Evolutionary conservation across 2,329 filamentous ascomycete genomes (phyloP).

Genomic region (Microdochium trichocladiopsis): DNA sequence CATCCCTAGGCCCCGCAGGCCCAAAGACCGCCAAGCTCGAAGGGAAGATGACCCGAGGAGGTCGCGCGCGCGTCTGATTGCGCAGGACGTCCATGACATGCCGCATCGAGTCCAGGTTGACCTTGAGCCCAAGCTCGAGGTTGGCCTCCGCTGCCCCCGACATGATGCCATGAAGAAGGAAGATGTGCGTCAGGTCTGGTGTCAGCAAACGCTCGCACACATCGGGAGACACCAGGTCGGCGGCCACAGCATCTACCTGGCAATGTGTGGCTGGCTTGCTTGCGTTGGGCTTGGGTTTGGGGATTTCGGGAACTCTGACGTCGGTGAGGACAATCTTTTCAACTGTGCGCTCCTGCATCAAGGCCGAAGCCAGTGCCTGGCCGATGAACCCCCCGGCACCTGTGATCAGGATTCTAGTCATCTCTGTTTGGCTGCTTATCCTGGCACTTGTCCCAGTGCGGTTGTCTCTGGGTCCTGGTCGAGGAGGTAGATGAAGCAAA

Average conservation of each 20-base stretch:
- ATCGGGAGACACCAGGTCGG: conserved; percentile 22
- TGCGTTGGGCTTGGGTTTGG: conserved; percentile 11
- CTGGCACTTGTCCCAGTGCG: too few species aligned
- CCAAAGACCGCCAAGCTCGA: conserved; percentile 56
- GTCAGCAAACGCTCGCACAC: conserved; percentile 21
- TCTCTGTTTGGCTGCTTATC: neutral
- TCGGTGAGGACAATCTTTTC: conserved; percentile 27
- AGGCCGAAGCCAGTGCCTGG: conserved; percentile 49
- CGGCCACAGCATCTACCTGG: neutral
- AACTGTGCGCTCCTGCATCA: conserved; percentile 44
- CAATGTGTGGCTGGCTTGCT: neutral
- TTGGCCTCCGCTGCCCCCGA: conserved; percentile 54
- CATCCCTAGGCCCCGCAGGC: conserved; percentile 37
- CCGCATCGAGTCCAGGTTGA: conserved; percentile 52
- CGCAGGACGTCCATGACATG: conserved; percentile 44
- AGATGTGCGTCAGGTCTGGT: conserved; percentile 35
- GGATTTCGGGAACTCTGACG: conserved; percentile 10
- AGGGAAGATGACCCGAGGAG: conserved; percentile 48
- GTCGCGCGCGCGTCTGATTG: conserved; percentile 25
- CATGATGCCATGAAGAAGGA: conserved; percentile 59
- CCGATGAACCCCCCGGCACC: conserved; percentile 59
- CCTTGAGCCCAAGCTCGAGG: conserved; percentile 43
- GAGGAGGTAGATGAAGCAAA: too few species aligned
- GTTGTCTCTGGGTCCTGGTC: too few species aligned
- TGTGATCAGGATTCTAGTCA: conserved; percentile 46